Percentiles rank a stretch among this genome's conserved stretches.
Conservation (phyloP, 1,139 yeast genomes). For the Blastobotrys aristatus region DNA sequence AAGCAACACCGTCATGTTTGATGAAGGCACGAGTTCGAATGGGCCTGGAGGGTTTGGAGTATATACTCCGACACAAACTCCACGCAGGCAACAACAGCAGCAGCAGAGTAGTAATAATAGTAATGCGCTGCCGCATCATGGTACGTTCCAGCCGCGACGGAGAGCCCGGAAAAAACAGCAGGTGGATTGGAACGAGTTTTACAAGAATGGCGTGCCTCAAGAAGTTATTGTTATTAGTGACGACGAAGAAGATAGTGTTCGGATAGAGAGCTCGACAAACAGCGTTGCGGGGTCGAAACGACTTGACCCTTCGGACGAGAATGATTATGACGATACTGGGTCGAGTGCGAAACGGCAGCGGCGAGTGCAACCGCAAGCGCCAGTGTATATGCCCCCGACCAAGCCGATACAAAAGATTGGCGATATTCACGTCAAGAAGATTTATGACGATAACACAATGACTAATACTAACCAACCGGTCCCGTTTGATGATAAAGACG, state of each 20-base stretch:
- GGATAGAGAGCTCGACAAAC: background rate
- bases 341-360: background rate
- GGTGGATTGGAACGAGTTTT: conserved; percentile 32
- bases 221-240: conserved; percentile 18
- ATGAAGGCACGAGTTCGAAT: background rate
- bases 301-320: background rate
- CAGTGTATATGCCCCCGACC: conserved; percentile 19
- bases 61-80: conserved; percentile 12
- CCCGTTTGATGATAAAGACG: conserved; percentile 36
- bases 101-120: background rate
- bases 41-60: too few relatives aligned
- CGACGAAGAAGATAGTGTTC: conserved; percentile 6
- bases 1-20: background rate
- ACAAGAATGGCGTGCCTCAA: conserved; percentile 32
- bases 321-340: too few relatives aligned
- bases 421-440: conserved; percentile 30
- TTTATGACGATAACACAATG: too few relatives aligned
- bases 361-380: background rate
- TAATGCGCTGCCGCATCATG: background rate
- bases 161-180: conserved; percentile 3
- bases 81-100: conserved; percentile 5
- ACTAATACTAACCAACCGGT: background rate
- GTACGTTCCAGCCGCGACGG: too few relatives aligned
- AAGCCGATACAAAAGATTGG: conserved; percentile 29
- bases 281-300: background rate